These are phyloP conservation scores for Kazachstania bromeliacearum DNA, from an alignment of 805 yeast genomes.

Conservation along the genomic window DNA sequence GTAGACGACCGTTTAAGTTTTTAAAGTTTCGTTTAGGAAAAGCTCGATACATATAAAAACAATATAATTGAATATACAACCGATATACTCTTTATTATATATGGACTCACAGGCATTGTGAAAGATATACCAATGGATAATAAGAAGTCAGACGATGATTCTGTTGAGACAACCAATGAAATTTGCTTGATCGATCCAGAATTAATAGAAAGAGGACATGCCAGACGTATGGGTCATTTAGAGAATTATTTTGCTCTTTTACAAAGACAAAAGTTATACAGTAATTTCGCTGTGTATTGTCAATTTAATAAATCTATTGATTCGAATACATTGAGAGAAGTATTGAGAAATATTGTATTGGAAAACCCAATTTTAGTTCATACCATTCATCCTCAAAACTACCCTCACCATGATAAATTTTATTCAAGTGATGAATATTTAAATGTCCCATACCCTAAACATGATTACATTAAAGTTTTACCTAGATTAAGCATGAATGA, in stretches of 20 bases:
- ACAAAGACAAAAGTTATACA: slow-evolving; percentile 20
- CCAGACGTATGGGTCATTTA: slow-evolving; percentile 23
- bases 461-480: slow-evolving; percentile 18
- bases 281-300: slow-evolving; percentile 16
- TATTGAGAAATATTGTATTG: slow-evolving; percentile 13
- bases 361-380: slow-evolving; percentile 16
- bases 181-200: neutral
- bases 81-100: too few species aligned
- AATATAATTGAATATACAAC: too few species aligned
- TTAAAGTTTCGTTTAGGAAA: too few species aligned
- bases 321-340: slow-evolving; percentile 6
- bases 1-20: too few species aligned
- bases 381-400: slow-evolving; percentile 14
- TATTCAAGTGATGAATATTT: slow-evolving; percentile 17
- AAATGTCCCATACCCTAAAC: slow-evolving; percentile 13
- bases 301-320: slow-evolving; percentile 11
- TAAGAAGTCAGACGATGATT: too few species aligned
- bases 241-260: slow-evolving; percentile 21
- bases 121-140: too few species aligned
- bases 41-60: too few species aligned
- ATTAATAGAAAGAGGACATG: slow-evolving; percentile 16
- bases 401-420: slow-evolving; percentile 10
- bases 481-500: slow-evolving; percentile 12
- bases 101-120: too few species aligned
- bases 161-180: too few species aligned